Base-by-base conservation (phyloP, 2,329 filamentous ascomycete genomes). In the Lachnellula hyalina region DNA sequence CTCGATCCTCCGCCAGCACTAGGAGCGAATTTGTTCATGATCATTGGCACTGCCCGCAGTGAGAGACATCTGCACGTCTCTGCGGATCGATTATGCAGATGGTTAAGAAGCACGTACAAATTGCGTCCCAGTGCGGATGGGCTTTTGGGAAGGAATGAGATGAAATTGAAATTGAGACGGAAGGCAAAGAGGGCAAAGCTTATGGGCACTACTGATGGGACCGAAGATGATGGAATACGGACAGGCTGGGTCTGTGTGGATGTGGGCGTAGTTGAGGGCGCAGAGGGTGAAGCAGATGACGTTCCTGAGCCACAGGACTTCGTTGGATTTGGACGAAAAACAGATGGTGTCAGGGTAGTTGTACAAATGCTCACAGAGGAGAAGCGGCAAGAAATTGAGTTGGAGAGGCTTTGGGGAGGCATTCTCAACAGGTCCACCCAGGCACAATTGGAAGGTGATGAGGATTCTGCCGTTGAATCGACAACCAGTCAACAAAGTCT, bases 241-340 rank as follows among this genome's bases (percentile, higher is more conserved):
- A 96, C 93, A 0, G 92, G 91, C 9, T 99, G 94, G 94, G 87
- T 99, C 19, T 99, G 94, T 71, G 89, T 97, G 57, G 95, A 96
- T 68, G 81, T 94, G 9, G 90, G 89, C 4, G 82, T 81, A 15
- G 78, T 90, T 1, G 82, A 86, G 44, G 79, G 81, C 21, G 75
- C 78, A n/a, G 65, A 69, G 15, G 66, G 69, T 8, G 54, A 60
- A 25, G 52, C 51, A 21, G 77, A 82, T 58, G 67, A 72, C 14
- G 68, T 72, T 11, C 71, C 75, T 25, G 67, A 78, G 38, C 75
- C 78, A 19, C 73, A 75, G 15, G 77, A 80, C 8, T 83, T 92
- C 54, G 85, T 90, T 35, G 93, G 93, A 0, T 96, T 96, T 66
- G 89, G 90, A 1, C 74, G 75, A 36, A 67, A 75, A 53, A 75